These are phyloP conservation scores for Pythium periplocum DNA, from an alignment of 352 stramenopile genomes.

Conservation along the genomic window DNA sequence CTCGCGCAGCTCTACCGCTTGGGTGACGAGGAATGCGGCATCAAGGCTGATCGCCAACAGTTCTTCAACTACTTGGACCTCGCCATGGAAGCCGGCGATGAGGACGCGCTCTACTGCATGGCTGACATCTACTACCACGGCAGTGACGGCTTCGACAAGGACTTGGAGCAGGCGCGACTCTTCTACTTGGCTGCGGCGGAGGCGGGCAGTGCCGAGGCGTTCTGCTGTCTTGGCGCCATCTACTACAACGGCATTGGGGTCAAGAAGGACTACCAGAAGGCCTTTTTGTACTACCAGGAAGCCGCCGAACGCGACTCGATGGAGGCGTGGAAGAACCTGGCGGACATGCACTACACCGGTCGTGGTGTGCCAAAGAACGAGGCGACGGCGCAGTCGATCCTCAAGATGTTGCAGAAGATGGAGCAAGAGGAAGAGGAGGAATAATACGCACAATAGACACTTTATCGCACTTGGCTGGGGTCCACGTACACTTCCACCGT, in stretches of 20 bases:
- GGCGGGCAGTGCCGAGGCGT: slow-evolving; percentile 60
- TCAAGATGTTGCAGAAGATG: slow-evolving; percentile 81
- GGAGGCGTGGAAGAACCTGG: slow-evolving; percentile 86
- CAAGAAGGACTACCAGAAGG: slow-evolving; percentile 61
- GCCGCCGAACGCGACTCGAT: slow-evolving; percentile 79
- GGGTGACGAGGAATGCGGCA: slow-evolving; percentile 43
- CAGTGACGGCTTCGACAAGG: slow-evolving; percentile 65
- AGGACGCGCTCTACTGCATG: slow-evolving; percentile 81
- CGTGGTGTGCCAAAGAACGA: slow-evolving; percentile 74
- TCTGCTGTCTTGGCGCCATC: slow-evolving; percentile 73
- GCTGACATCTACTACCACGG: slow-evolving; percentile 84
- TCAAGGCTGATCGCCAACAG: slow-evolving; percentile 42
- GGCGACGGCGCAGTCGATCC: slow-evolving; percentile 72
- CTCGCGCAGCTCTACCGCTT: slow-evolving; percentile 85
- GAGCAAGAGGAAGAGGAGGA: slow-evolving; percentile 20
- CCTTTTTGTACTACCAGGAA: slow-evolving; percentile 86
- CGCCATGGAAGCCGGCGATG: slow-evolving; percentile 53
- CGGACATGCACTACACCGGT: slow-evolving; percentile 81
- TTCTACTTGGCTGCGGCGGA: slow-evolving; percentile 75
- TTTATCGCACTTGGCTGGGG: slow-evolving; percentile 16
- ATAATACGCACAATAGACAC: background rate
- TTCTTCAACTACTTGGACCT: slow-evolving; percentile 64
- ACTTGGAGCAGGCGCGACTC: slow-evolving; percentile 55
- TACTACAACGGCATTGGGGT: slow-evolving; percentile 78
- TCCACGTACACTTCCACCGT: slow-evolving; percentile 65